These are phyloP conservation scores for Pestalotiopsis sp. DNA, from an alignment of 2,329 filamentous ascomycete genomes.

Conservation along the genomic window DNA sequence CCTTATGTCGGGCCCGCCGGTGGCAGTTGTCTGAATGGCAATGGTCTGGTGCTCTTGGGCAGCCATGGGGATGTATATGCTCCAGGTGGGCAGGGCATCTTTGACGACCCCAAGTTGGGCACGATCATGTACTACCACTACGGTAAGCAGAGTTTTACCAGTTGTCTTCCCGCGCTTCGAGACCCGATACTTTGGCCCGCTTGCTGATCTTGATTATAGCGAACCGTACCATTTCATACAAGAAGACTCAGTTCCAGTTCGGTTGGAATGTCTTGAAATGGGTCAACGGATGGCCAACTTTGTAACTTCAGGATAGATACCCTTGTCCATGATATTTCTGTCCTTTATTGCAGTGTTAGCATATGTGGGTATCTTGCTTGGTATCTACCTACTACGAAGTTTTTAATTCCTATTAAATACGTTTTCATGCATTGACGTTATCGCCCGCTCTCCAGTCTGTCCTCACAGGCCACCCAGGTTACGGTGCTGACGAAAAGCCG, in stretches of 20 bases:
- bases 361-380: no score
- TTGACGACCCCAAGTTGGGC: conserved; percentile 27
- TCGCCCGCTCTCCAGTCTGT: not conserved
- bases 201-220: not conserved
- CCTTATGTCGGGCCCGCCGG: conserved; percentile 40
- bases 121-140: conserved; percentile 1
- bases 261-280: not conserved
- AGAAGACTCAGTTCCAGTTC: not conserved
- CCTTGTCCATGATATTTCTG: no score
- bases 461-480: not conserved
- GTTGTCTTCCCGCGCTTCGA: not conserved
- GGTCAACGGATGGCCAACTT: conserved; percentile 3
- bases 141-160: not conserved
- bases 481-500: not conserved
- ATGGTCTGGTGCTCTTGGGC: conserved; percentile 62
- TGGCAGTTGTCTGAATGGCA: conserved; percentile 32
- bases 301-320: not conserved
- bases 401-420: no score
- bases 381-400: no score
- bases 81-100: conserved; percentile 61
- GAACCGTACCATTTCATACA: not conserved
- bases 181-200: not conserved
- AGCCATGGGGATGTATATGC: conserved; percentile 64
- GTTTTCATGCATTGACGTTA: not conserved
- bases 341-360: no score